Evolutionary conservation across 2,329 filamentous ascomycete species (phyloP).

Genomic region (Talaromyces piceae): DNA sequence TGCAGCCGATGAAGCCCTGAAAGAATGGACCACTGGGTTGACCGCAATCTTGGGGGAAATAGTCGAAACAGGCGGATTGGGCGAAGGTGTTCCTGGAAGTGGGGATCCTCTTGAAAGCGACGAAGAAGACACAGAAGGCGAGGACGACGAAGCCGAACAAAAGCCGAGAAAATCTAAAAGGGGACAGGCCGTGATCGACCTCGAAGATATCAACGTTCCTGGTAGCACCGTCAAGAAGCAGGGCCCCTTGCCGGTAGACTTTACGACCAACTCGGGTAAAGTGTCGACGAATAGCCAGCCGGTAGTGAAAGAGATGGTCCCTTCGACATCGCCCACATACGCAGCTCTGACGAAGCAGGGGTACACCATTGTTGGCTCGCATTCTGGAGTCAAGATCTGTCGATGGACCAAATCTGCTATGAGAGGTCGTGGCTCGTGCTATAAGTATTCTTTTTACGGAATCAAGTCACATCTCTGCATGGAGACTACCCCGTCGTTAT

Average conservation of each 20-base stretch:
- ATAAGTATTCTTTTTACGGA: slow-evolving; percentile 96
- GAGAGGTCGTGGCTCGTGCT: slow-evolving; percentile 87
- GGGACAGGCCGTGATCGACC: slow-evolving; percentile 56
- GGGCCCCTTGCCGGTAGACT: slow-evolving; percentile 70
- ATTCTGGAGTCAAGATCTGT: slow-evolving; percentile 95
- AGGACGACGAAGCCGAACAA: slow-evolving; percentile 48
- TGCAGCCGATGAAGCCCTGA: slow-evolving; percentile 59
- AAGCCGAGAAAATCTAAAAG: slow-evolving; percentile 41
- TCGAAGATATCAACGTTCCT: slow-evolving; percentile 66
- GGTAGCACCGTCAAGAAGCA: background rate
- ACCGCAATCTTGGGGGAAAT: slow-evolving; percentile 61
- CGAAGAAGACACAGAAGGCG: slow-evolving; percentile 60
- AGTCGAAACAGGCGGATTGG: slow-evolving; percentile 44
- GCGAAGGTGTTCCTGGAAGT: slow-evolving; percentile 66
- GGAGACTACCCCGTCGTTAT: slow-evolving; percentile 93
- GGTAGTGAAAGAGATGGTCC: slow-evolving; percentile 83
- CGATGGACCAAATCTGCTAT: slow-evolving; percentile 97
- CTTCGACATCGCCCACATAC: slow-evolving; percentile 81
- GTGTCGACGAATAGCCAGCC: slow-evolving; percentile 19
- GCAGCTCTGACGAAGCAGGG: slow-evolving; percentile 89
- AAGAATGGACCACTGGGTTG: slow-evolving; percentile 73
- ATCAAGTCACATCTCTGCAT: slow-evolving; percentile 96
- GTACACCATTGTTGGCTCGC: slow-evolving; percentile 88
- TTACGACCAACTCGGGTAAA: slow-evolving; percentile 51
- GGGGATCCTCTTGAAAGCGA: slow-evolving; percentile 81